These are phyloP conservation scores for Glycine tomentella DNA, from an alignment of 306 rosid species.

Conservation along the genomic window DNA sequence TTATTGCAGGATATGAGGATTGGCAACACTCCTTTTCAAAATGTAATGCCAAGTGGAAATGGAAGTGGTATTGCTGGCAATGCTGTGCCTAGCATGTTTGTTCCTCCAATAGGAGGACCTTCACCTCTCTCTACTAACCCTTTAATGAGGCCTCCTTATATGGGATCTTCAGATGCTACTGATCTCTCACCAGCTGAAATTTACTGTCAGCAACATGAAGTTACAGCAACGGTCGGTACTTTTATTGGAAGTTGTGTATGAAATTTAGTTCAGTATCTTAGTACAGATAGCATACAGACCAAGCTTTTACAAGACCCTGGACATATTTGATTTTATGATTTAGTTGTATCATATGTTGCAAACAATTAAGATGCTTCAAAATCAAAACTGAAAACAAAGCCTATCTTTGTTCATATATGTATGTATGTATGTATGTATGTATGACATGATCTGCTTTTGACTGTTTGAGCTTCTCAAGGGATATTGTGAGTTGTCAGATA, in stretches of 20 bases:
- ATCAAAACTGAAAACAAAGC: conserved; percentile 9
- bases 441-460: conserved; percentile 9
- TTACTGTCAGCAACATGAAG: conserved; percentile 92
- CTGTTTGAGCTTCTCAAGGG: neutral
- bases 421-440: too few relatives aligned
- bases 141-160: conserved; percentile 63
- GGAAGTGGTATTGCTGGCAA: conserved; percentile 73
- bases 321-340: conserved; percentile 21
- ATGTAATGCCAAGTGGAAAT: conserved; percentile 59
- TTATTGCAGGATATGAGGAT: conserved; percentile 74
- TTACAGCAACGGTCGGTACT: conserved; percentile 82
- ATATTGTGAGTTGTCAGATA: neutral
- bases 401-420: neutral
- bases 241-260: neutral
- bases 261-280: conserved; percentile 27
- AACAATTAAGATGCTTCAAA: conserved; percentile 7
- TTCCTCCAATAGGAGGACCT: conserved; percentile 68
- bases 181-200: conserved; percentile 79
- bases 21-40: conserved; percentile 69
- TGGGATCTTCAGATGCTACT: conserved; percentile 64
- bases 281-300: conserved; percentile 17
- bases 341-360: neutral
- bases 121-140: conserved; percentile 66
- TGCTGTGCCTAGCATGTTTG: conserved; percentile 63
- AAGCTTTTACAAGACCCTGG: conserved; percentile 9